phyloP scores from a whole-genome alignment of 768 basidiomycete genomes.

The Tylopilus sp. region DNA sequence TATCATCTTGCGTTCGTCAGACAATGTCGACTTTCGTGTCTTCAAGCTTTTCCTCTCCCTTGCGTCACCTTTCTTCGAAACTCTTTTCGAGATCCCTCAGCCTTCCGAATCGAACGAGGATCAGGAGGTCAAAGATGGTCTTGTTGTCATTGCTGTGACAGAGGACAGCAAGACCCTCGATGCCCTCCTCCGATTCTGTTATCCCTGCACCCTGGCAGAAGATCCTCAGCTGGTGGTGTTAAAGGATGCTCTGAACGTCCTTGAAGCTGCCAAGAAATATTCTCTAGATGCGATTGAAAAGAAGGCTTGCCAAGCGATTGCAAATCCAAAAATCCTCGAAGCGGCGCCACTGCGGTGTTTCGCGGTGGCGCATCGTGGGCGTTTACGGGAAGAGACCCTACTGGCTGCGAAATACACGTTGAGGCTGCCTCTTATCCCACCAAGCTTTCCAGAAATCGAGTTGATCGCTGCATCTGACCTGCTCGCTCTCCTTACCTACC shows the following conservation, averaged over 20 bases:
- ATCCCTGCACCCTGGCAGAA: conserved; percentile 18
- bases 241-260: conserved; percentile 8
- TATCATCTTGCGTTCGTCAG: conserved; percentile 23
- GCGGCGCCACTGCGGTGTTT: conserved; percentile 28
- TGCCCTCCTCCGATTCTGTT: conserved; percentile 23
- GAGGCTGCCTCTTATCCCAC: conserved; percentile 20
- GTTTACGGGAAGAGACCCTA: conserved; percentile 20
- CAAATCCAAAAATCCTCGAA: conserved; percentile 17
- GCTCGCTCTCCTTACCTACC: conserved; percentile 24
- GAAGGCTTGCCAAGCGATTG: conserved; percentile 20
- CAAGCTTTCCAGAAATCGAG: conserved; percentile 25
- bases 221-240: conserved; percentile 13
- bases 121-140: conserved; percentile 12
- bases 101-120: conserved; percentile 7
- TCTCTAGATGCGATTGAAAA: conserved; percentile 18
- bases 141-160: conserved; percentile 13
- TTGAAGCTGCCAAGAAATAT: conserved; percentile 21
- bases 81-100: conserved; percentile 31
- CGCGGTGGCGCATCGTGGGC: conserved; percentile 27
- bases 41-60: conserved; percentile 31
- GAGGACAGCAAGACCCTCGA: conserved; percentile 22
- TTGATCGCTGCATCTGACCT: conserved; percentile 28
- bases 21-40: conserved; percentile 28
- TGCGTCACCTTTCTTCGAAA: conserved; percentile 26
- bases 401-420: conserved; percentile 31